Percentiles rank a stretch among this genome's conserved stretches.
Conservation (phyloP, 2,329 filamentous ascomycete genomes). For the Aureobasidium subglaciale region DNA sequence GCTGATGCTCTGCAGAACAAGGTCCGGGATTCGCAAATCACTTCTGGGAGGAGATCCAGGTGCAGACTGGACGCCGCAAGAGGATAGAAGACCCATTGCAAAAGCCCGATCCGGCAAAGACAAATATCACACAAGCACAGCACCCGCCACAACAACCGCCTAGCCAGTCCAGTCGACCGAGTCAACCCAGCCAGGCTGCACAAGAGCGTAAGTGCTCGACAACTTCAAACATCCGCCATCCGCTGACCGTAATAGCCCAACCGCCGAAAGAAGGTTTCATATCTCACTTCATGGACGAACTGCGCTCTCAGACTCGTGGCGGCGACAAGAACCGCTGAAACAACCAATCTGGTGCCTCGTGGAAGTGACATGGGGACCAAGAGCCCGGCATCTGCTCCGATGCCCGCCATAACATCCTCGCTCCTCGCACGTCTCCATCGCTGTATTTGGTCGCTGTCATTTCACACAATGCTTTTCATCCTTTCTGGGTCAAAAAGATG, state of each 20-base stretch:
- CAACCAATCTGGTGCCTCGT: too few species aligned
- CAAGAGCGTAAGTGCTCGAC: neutral
- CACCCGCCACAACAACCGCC: too few species aligned
- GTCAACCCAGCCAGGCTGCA: neutral
- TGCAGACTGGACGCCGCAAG: conserved; percentile 26
- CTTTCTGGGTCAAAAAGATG: too few species aligned
- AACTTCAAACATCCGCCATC: too few species aligned
- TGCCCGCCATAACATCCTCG: too few species aligned
- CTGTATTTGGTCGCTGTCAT: too few species aligned
- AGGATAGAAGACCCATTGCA: neutral
- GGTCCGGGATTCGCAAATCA: conserved; percentile 39
- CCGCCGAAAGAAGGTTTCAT: conserved; percentile 30
- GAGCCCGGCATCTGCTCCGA: too few species aligned
- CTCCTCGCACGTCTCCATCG: too few species aligned
- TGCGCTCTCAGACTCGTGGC: conserved; percentile 40
- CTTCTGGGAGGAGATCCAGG: conserved; percentile 48
- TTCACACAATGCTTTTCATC: too few species aligned
- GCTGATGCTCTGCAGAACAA: conserved; percentile 16
- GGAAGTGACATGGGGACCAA: too few species aligned
- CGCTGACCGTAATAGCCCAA: neutral
- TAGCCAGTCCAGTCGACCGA: too few species aligned
- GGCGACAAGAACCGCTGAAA: conserved; percentile 12
- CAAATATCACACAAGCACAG: neutral
- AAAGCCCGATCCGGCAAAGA: neutral
- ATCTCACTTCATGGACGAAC: conserved; percentile 43